phyloP scores from a whole-genome alignment of 768 basidiomycete genomes.

The Hygrocybe coccinea region DNA sequence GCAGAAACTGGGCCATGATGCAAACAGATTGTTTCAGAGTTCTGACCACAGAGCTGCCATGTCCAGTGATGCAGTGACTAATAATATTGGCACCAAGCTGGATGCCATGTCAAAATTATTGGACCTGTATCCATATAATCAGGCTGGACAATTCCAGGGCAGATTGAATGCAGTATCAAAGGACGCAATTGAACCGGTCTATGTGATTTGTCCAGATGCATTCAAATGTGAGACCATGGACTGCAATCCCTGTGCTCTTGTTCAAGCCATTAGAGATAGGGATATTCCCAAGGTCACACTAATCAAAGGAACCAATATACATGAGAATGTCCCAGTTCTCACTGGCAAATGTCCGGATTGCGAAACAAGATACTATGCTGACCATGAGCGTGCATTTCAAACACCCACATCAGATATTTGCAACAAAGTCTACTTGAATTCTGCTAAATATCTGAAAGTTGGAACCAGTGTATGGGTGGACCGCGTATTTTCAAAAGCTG shows the following conservation, averaged over 20 bases:
- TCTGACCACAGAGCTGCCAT: neutral
- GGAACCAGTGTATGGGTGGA: constrained; percentile 13
- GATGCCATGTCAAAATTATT: neutral
- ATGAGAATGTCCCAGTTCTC: constrained; percentile 11
- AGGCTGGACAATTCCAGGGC: too few species aligned
- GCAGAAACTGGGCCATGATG: neutral
- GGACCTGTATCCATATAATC: too few species aligned
- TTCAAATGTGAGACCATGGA: too few species aligned
- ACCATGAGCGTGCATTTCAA: constrained; percentile 14
- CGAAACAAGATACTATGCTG: constrained; percentile 14
- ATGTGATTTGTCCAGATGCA: too few species aligned
- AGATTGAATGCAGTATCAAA: too few species aligned
- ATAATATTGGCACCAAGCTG: neutral
- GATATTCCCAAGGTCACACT: too few species aligned
- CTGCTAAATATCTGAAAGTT: constrained; percentile 15
- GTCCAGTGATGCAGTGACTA: neutral
- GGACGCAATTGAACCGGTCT: too few species aligned
- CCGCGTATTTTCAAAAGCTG: constrained; percentile 11
- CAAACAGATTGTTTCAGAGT: neutral
- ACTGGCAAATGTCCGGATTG: constrained; percentile 15
- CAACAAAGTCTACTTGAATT: constrained; percentile 7
- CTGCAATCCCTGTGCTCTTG: too few species aligned
- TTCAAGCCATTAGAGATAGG: too few species aligned
- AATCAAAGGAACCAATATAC: neutral
- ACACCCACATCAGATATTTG: neutral